These are phyloP conservation scores for Apium graveolens DNA, from an alignment of 129 eudicot genomes.

Conservation along the genomic window DNA sequence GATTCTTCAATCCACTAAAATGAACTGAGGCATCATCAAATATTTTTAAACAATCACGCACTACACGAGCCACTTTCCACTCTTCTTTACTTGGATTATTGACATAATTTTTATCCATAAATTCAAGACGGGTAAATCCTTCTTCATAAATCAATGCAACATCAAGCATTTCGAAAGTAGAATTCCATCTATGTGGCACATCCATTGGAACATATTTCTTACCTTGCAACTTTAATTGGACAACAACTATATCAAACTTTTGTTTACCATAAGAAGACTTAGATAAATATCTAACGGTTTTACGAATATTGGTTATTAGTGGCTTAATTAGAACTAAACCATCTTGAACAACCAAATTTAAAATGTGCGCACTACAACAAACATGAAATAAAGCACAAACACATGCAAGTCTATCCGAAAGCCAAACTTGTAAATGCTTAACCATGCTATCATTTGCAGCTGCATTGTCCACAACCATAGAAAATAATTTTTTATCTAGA, in stretches of 20 bases:
- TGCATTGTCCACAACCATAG: neutral
- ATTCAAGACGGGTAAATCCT: too few species aligned
- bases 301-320: neutral
- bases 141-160: neutral
- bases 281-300: neutral
- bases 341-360: slow-evolving; percentile 13
- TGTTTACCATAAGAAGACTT: neutral
- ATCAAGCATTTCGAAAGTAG: slow-evolving; percentile 11
- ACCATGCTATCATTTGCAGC: slow-evolving; percentile 10
- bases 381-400: slow-evolving; percentile 4
- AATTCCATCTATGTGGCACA: slow-evolving; percentile 12
- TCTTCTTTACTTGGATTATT: too few species aligned
- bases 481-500: too few species aligned
- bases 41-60: too few species aligned
- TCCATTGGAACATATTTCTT: neutral
- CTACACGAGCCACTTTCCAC: too few species aligned
- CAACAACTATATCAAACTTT: neutral
- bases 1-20: too few species aligned
- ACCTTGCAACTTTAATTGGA: neutral
- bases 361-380: slow-evolving; percentile 5
- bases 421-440: neutral
- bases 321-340: neutral
- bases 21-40: too few species aligned
- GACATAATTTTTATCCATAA: too few species aligned
- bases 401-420: neutral